Conservation (phyloP, 2,329 filamentous ascomycete species). For the Diaporthe citriasiana region DNA sequence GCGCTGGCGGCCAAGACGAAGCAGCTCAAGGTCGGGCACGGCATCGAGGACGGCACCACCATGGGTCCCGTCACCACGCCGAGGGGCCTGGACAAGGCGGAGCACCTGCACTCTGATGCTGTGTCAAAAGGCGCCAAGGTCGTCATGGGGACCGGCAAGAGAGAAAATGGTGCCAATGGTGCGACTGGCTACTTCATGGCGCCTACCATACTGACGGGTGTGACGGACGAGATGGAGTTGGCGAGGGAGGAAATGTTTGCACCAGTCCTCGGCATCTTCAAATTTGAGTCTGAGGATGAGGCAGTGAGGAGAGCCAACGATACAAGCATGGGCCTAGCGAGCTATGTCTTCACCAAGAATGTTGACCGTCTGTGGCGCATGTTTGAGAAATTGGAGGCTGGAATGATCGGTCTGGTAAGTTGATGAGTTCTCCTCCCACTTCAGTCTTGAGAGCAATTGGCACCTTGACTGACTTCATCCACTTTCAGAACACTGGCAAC, state of each 20-base stretch:
- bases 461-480: neutral
- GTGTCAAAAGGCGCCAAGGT: constrained; percentile 45
- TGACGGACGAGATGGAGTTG: constrained; percentile 46
- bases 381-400: constrained; percentile 68
- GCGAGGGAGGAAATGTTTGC: constrained; percentile 46
- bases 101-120: constrained; percentile 46
- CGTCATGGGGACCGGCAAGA: constrained; percentile 63
- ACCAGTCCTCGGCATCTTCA: constrained; percentile 43
- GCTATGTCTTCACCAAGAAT: constrained; percentile 50
- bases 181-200: constrained; percentile 77
- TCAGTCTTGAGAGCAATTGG: neutral
- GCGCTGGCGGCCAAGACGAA: constrained; percentile 54
- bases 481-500: constrained; percentile 57
- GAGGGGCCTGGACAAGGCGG: constrained; percentile 52
- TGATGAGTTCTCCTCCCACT: no score
- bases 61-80: constrained; percentile 55
- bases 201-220: constrained; percentile 76
- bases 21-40: constrained; percentile 45
- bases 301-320: constrained; percentile 52
- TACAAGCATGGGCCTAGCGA: constrained; percentile 51
- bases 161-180: constrained; percentile 58
- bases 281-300: constrained; percentile 52
- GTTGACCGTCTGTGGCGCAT: constrained; percentile 56
- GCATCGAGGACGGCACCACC: constrained; percentile 49
- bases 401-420: constrained; percentile 70